phyloP scores from a whole-genome alignment of 1,139 yeast species.

The Pichia sp. region DNA sequence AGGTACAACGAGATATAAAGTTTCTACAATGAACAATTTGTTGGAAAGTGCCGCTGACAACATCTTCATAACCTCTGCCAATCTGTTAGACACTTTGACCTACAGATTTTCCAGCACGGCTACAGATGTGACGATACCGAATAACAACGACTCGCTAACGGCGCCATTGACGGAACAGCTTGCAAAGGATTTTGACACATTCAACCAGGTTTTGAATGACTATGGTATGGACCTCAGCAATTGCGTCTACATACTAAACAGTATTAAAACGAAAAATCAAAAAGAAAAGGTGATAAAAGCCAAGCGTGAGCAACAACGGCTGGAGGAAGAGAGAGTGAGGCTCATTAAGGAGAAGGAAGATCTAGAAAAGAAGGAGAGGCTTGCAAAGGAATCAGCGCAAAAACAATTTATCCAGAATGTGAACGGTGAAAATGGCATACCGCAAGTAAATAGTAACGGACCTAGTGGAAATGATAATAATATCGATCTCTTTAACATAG shows the following conservation, averaged over 20 bases:
- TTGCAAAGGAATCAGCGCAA: constrained; percentile 9
- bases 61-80: constrained; percentile 31
- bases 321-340: constrained; percentile 10
- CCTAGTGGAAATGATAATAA: background rate
- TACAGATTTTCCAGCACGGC: constrained; percentile 29
- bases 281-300: constrained; percentile 29
- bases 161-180: constrained; percentile 28
- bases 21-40: constrained; percentile 24
- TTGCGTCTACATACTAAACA: constrained; percentile 34
- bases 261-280: constrained; percentile 29
- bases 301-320: constrained; percentile 19
- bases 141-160: constrained; percentile 29
- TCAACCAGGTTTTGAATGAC: constrained; percentile 36
- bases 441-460: background rate
- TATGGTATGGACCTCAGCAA: constrained; percentile 35
- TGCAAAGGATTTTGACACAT: constrained; percentile 30
- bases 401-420: background rate
- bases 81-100: constrained; percentile 30
- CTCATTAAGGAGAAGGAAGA: constrained; percentile 17
- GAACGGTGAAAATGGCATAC: constrained; percentile 1
- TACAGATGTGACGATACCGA: constrained; percentile 31
- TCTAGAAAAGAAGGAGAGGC: constrained; percentile 3
- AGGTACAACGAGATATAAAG: background rate
- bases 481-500: background rate
- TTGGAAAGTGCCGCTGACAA: constrained; percentile 31